Evolutionary conservation across 2,329 filamentous ascomycete species (phyloP), one percentile per base, ranked within the genome.

Genomic region (Stenocarpella maydis): DNA sequence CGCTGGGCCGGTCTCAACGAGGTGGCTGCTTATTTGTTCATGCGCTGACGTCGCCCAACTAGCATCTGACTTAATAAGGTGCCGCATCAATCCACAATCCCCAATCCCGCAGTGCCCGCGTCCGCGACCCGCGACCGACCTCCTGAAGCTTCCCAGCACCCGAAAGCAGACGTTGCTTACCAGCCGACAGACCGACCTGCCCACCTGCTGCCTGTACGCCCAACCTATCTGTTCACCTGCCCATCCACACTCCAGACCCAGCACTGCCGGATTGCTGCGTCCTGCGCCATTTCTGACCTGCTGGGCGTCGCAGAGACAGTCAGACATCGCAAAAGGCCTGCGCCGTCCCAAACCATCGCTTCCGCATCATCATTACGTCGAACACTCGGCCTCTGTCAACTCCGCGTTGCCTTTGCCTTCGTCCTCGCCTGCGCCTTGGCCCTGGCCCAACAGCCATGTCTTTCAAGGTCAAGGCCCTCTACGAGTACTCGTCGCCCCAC

Each of bases 391-490:
- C 66, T 58, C 24, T 67, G 28, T n/a, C 52, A 58, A 52, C 43
- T 53, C 41, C 66, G 65, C 66, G 50, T 63, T 41, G 41, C 31
- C 61, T 50, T 43, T 58, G 15, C 26, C 43, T 19, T 63, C 43
- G 58, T 49, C 58, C 55, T 19, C 31, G 45, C 55, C 58, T 64
- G 21, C 31, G 45, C 63, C 53, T 43, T 54, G 37, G 69, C 69
- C 65, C 47, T 41, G 70, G 73, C 74, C 75, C 73, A 72, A 75
- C 72, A 66, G 87, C 81, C 79, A 95, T 95, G 92, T 85, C 91
- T 80, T 98, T 97, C 86, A 97, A 93, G 83, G 96, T 99, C 85
- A 97, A 95, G 87, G 94, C 96, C 75, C 83, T 98, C 78, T 99
- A 92, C 85, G 95, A 98, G 80, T 99, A 99, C 84, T 85, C 87